Base-by-base conservation (phyloP, 2,329 filamentous ascomycete species). In the Diplodia scrobiculata region DNA sequence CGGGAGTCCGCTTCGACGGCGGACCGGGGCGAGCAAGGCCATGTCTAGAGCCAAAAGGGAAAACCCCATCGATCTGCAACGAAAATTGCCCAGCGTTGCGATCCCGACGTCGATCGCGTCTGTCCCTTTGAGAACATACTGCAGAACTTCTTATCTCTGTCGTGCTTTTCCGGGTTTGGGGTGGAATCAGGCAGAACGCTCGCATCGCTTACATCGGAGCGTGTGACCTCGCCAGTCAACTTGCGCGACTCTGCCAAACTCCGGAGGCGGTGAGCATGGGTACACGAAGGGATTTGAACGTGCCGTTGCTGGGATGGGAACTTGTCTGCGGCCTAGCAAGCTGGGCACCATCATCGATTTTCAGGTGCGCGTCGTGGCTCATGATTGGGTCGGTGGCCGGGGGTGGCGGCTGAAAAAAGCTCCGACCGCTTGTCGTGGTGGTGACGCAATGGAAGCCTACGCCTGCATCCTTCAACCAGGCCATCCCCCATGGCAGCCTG, bases 21-120 rank as follows among this genome's bases (percentile, higher is more conserved):
- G n/a, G n/a, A n/a, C 13, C 41, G 41, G 58, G 58, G 34, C 58
- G 45, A 47, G 45, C 11, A 27, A 17, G 41, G 7, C 45, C 58
- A 45, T 50, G 41, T 50, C 58, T 62, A n/a, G 45, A 11, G 11
- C 38, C 45, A 13, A 50, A 11, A 3, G 10, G 45, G 29, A 14
- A 32, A 32, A 32, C 38, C 10, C 9, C 27, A 62, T 10, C 58
- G 45, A 60, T 60, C 41, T 45, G 41, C 58, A 29, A 10, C 6
- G 9, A 17, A 17, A 25, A 14, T 47, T 34, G 58, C 58, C 45
- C 50, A 62, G 58, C 27, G 19, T 4, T 4, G 41, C 41, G 58
- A 62, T 62, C 58, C 58, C 36, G 58, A 25, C 45, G 58, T 62
- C 58, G 58, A 62, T 62, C 58, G 58, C 58, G 58, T 29, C 38